Evolutionary conservation across 202 grass and related monocot genomes (phyloP).

Genomic region (Schoenoplectus tabernaemontani): DNA sequence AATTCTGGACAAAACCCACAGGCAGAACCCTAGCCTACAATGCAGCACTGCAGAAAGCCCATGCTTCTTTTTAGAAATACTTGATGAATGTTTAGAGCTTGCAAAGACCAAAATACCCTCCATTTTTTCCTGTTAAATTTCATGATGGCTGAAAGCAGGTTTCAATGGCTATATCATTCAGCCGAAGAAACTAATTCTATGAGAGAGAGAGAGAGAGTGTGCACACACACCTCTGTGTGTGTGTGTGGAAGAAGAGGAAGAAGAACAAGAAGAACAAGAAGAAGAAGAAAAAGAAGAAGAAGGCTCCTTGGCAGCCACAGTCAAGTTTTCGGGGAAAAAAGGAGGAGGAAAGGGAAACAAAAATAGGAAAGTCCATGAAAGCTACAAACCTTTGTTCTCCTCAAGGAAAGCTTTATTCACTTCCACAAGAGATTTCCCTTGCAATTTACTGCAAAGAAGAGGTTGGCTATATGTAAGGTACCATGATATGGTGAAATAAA

Average conservation of each 20-base stretch:
- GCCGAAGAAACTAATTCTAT: neutral
- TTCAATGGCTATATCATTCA: neutral
- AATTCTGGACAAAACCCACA: neutral
- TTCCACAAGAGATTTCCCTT: conserved; percentile 82
- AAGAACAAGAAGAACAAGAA: neutral
- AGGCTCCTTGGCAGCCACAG: neutral
- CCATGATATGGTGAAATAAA: neutral
- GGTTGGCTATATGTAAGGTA: neutral
- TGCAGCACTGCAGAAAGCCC: neutral
- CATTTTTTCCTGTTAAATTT: neutral
- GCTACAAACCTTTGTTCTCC: conserved; percentile 59
- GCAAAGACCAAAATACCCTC: neutral
- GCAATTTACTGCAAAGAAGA: conserved; percentile 62
- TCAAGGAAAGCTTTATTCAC: conserved; percentile 75
- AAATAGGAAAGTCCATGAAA: conserved; percentile 15
- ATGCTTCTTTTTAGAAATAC: neutral
- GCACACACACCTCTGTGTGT: too few relatives aligned
- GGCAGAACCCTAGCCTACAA: neutral
- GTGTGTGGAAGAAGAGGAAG: too few relatives aligned
- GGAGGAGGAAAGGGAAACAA: neutral
- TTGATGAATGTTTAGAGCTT: neutral
- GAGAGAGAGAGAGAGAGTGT: neutral
- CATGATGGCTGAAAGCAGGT: neutral
- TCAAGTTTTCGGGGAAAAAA: neutral
- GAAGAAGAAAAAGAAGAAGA: neutral